Percentiles rank a stretch among this genome's conserved stretches.
Conservation (phyloP, 2,329 filamentous ascomycete genomes). For the Capronia americana region DNA sequence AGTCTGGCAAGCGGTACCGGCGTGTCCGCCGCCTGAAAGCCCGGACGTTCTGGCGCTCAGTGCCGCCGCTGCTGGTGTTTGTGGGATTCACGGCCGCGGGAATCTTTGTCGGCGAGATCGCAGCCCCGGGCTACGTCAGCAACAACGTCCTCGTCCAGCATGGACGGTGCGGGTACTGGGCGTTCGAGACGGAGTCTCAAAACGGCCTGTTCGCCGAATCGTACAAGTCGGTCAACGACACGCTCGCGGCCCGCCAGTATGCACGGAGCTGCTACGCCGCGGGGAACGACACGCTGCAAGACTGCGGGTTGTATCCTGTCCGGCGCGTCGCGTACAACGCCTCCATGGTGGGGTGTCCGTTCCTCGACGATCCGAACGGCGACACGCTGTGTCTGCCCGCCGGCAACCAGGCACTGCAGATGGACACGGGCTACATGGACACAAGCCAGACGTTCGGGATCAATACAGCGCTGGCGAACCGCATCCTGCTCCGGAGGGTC, state of each 20-base stretch:
- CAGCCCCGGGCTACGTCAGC: not conserved
- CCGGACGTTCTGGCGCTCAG: not conserved
- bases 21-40: not conserved
- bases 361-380: not conserved
- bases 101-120: not conserved
- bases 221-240: conserved; percentile 1
- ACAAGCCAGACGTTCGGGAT: not conserved
- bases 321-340: not conserved
- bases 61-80: conserved; percentile 3
- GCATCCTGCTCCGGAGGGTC: conserved; percentile 3
- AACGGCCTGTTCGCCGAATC: not conserved
- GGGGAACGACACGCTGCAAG: not conserved
- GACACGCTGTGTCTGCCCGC: conserved; percentile 2
- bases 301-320: conserved; percentile 1
- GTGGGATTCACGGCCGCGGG: conserved; percentile 1
- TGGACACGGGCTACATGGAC: conserved; percentile 7
- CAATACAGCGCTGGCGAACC: not conserved
- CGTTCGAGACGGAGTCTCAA: not conserved
- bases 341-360: conserved; percentile 2
- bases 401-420: conserved; percentile 3
- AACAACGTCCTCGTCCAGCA: not conserved
- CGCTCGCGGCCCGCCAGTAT: conserved; percentile 4
- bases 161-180: conserved; percentile 4
- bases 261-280: not conserved
- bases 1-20: not conserved